Evolutionary conservation across 169 alveolate genomes (phyloP).

Genomic region (Theileria luwenshuni): DNA sequence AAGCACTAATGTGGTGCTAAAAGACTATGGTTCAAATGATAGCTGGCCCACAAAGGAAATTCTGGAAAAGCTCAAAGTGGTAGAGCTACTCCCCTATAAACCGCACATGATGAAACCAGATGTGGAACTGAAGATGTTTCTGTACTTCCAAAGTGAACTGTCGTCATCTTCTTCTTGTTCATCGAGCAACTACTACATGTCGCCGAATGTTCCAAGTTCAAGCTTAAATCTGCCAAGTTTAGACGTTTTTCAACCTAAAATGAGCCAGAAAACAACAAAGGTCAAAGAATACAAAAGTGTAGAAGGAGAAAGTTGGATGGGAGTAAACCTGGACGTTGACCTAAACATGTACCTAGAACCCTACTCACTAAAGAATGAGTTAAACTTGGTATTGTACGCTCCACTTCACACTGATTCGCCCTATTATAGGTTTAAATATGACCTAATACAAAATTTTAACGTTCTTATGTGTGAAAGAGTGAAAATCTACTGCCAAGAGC

Average conservation of each 20-base stretch:
- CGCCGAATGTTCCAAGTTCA: not conserved
- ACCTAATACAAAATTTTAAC: constrained; percentile 2
- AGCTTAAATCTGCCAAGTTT: not conserved
- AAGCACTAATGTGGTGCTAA: too few relatives aligned
- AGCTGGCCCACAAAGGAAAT: not conserved
- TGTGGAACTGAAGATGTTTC: constrained; percentile 10
- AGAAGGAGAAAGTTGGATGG: not conserved
- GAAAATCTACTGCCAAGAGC: not conserved
- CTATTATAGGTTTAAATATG: constrained; percentile 10
- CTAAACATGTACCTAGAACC: not conserved
- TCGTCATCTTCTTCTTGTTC: not conserved
- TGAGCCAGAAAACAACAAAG: not conserved
- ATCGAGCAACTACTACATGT: not conserved
- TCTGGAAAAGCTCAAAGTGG: constrained; percentile 9
- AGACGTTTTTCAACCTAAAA: not conserved
- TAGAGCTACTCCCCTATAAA: not conserved
- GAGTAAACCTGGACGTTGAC: not conserved
- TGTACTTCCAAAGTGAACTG: not conserved
- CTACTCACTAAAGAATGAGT: not conserved
- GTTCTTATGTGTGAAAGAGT: not conserved
- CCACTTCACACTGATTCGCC: constrained; percentile 4
- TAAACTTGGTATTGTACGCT: constrained; percentile 6
- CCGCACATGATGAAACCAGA: not conserved
- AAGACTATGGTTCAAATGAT: not conserved
- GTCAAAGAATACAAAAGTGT: not conserved